Conservation (phyloP, 768 basidiomycete species). For the Kwoniella mangroviensis region DNA sequence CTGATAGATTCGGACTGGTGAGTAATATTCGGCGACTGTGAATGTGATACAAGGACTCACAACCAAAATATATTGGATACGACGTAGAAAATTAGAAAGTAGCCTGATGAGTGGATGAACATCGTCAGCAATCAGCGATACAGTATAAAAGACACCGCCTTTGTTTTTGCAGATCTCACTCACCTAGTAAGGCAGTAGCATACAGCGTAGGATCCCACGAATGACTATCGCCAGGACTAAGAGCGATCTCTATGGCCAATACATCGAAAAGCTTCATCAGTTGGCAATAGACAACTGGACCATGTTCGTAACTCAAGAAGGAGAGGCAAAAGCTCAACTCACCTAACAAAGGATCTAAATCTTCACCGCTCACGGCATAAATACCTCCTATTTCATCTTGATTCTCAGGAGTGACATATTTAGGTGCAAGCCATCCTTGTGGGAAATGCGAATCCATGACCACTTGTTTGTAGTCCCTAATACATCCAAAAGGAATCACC, state of each 20-base stretch:
- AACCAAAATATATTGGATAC: conserved; percentile 17
- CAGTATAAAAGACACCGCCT: background rate
- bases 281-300: too few species aligned
- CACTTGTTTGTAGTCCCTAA: conserved; percentile 34
- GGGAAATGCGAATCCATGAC: conserved; percentile 36
- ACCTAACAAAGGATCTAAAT: conserved; percentile 32
- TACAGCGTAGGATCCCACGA: conserved; percentile 45
- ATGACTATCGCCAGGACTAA: conserved; percentile 30
- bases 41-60: conserved; percentile 21
- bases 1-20: background rate
- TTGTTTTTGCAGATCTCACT: background rate
- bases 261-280: too few species aligned
- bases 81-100: conserved; percentile 35
- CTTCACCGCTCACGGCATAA: conserved; percentile 16
- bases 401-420: conserved; percentile 42
- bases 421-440: conserved; percentile 35
- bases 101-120: conserved; percentile 1
- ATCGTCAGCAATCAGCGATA: background rate
- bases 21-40: background rate
- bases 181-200: conserved; percentile 35
- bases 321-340: conserved; percentile 6
- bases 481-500: background rate
- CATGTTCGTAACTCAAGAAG: too few species aligned
- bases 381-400: conserved; percentile 21
- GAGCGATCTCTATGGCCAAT: conserved; percentile 28